phyloP scores from a whole-genome alignment of 192 early-diverging fungal species.

The Backusella psychrophila region DNA sequence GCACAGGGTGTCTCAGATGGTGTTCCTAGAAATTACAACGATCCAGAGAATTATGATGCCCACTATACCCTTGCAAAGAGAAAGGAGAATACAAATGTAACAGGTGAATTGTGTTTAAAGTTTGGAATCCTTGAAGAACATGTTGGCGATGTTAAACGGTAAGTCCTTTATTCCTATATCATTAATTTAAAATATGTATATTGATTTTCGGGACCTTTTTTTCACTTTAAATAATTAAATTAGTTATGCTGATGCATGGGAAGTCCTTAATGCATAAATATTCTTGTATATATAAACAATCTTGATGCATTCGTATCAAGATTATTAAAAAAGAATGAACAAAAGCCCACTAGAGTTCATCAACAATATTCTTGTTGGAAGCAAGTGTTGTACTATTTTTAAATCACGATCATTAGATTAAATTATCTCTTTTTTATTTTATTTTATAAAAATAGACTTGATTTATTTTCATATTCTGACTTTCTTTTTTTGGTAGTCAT shows the following conservation, averaged over 20 bases:
- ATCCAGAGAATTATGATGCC: conserved; percentile 20
- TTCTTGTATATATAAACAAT: neutral
- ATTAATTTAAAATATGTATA: neutral
- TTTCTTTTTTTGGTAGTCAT: no score
- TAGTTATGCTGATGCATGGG: conserved; percentile 9
- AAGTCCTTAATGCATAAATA: neutral
- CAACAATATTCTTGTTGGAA: neutral
- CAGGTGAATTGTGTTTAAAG: conserved; percentile 22
- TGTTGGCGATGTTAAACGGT: conserved; percentile 10
- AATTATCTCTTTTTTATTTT: neutral
- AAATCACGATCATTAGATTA: neutral
- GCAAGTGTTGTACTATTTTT: neutral
- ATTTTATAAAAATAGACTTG: conserved; percentile 2
- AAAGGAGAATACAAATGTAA: conserved; percentile 21
- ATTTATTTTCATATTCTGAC: neutral
- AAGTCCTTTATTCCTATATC: neutral
- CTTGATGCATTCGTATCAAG: neutral
- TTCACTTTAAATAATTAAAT: neutral
- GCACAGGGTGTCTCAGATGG: conserved; percentile 12
- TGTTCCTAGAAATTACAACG: conserved; percentile 18
- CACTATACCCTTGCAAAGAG: conserved; percentile 16
- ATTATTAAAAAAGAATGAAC: neutral
- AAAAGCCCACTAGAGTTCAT: neutral
- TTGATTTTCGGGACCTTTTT: neutral
- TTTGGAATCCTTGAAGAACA: conserved; percentile 26